Base-by-base conservation (phyloP, 1,139 yeast species). In the Wickerhamomyces sp. region DNA sequence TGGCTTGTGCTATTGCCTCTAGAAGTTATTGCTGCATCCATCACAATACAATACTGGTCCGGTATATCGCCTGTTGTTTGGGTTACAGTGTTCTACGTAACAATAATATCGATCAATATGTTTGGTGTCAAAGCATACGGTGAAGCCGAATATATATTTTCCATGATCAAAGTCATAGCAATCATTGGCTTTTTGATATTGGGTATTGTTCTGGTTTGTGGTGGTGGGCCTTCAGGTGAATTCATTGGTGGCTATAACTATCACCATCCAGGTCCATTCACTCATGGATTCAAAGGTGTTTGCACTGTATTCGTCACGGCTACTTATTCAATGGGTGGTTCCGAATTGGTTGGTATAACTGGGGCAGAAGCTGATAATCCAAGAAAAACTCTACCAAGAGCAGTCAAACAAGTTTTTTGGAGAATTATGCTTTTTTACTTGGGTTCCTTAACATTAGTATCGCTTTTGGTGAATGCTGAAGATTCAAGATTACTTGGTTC, bases 321-420 rank as follows among this genome's bases (percentile, higher is more conserved):
- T 21, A 87, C 90, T n/a, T 85, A 83, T 63, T 76, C 92, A 8
- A 78, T 83, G 53, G 82, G 85, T 29, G 90, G 92, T 53, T 75
- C 84, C 36, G 90, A 83, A 61, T 65, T 81, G 52, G 79, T 80
- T 43, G 92, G 90, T 45, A 68, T 86, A 48, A 87, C 92, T 27
- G 88, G 92, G 38, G 85, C 89, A 20, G 95, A 86, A 64, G 76
- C 90, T 27, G 68, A 66, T 39, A 81, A 83, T 62, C 95, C 95
- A 44, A 68, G 79, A 56, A 73, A 71, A 54, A 56, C 80, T 19
- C 64, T 81, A 43, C 87, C 88, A 46, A 64, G 65, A 44, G 87
- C 87, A 33, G 74, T 75, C 46, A 79, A 78, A 58, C 86, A 79
- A 56, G 85, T 79, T 17, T 76, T 80, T 61, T 78, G 83, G 83